Base-by-base conservation (phyloP, 1,284 basidiomycete genomes). In the Leccinum pachyderme region DNA sequence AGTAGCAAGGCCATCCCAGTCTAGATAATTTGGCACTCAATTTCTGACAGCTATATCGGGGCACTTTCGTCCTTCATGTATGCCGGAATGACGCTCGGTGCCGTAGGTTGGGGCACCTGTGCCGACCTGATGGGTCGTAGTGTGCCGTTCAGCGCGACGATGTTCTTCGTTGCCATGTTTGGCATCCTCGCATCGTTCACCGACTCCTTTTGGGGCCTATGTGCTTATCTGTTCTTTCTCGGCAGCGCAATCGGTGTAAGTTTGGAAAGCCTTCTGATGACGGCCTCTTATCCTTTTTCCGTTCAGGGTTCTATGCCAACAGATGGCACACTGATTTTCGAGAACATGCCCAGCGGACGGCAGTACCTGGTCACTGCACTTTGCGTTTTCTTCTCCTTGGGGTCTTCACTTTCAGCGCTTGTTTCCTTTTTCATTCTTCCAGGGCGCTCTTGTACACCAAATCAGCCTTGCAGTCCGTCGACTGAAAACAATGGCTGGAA, bases 381-480 rank as follows among this genome's bases (percentile, higher is more conserved):
- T 15, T 96, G 93, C 5, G 84, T 97, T 25, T 99, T 98, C 78
- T 97, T 97, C 77, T 95, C 93, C 3, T 75, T 96, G 48, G 95
- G 95, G 37, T 87, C 94, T 0, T 91, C 96, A 24, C 70, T 96
- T 6, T 80, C 92, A 2, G 92, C 94, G 0, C 69, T 92, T 7
- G 82, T 94, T 41, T 91, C 84, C 29, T 80, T 94, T 31, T 55
- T 87, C 27, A 79, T 95, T 49, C 81, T 98, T 32, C 95, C 95
- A 0, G 74, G 79, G 13, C 77, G 85, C 60, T 92, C 91, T 1
- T 98, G 95, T 67, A 72, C 78, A 28, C 58, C 71, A 3, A 63
- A 74, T 12, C 66, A 68, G 15, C 67, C 75, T 1, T 93, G 91
- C 69, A 83, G 89, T 66, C 79, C 89, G 9, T 76, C 77, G 5